These are phyloP conservation scores for Leptodermis oblonga DNA, from an alignment of 257 asterid genomes.

Conservation along the genomic window DNA sequence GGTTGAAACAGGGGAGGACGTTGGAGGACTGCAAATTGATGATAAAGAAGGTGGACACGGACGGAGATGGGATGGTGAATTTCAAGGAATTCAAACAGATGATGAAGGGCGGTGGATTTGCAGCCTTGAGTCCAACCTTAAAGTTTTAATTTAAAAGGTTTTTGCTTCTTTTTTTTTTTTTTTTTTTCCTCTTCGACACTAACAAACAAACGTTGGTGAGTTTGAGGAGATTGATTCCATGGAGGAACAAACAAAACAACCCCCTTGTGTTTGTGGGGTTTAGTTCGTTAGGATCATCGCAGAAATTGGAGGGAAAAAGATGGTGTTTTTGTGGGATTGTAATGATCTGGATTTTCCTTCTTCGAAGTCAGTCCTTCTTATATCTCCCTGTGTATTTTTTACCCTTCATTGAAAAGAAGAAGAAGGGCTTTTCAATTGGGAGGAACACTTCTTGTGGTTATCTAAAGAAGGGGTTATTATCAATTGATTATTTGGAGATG, in stretches of 20 bases:
- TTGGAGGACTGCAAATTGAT: constrained; percentile 36
- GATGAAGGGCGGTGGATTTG: constrained; percentile 49
- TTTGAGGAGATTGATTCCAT: neutral
- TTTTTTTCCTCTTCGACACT: too few relatives aligned
- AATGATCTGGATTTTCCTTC: constrained; percentile 1
- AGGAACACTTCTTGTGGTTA: too few relatives aligned
- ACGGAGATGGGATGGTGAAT: constrained; percentile 41
- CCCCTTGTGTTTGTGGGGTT: constrained; percentile 10
- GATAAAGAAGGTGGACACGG: constrained; percentile 40
- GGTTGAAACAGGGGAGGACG: constrained; percentile 34
- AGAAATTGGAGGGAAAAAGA: too few relatives aligned
- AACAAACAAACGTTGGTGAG: neutral
- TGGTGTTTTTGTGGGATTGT: neutral
- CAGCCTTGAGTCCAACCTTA: constrained; percentile 27
- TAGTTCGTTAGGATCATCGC: neutral
- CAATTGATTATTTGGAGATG: too few relatives aligned
- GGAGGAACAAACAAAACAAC: neutral
- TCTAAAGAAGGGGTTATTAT: too few relatives aligned
- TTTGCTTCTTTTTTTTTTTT: too few relatives aligned
- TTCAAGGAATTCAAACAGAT: constrained; percentile 37
- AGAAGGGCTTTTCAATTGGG: too few relatives aligned
- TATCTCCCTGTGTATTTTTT: too few relatives aligned
- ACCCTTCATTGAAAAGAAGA: too few relatives aligned
- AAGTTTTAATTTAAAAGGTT: too few relatives aligned
- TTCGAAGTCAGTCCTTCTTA: neutral